Percentiles rank a stretch among this genome's conserved stretches.
Conservation (phyloP, 208 protist species). For the Ichthyophonus hoferi region DNA sequence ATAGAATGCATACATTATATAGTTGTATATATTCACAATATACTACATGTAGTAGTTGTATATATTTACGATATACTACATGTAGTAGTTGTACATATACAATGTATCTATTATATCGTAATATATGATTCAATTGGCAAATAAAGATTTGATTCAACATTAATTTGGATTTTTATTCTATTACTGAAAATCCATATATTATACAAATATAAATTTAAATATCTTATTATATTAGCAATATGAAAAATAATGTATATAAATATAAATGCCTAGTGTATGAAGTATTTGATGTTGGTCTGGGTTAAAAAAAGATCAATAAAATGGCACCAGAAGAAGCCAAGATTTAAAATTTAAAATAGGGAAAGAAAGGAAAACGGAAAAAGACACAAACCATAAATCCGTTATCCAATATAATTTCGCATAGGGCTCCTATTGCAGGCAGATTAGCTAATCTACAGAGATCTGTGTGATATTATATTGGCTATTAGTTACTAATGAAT, state of each 20-base stretch:
- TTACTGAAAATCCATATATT: too few species aligned
- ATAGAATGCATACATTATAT: too few species aligned
- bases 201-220: too few species aligned
- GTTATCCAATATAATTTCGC: slow-evolving; percentile 49
- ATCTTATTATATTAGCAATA: too few species aligned
- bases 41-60: not conserved
- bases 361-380: not conserved
- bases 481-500: not conserved
- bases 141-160: too few species aligned
- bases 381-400: slow-evolving; percentile 38
- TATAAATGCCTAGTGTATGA: not conserved
- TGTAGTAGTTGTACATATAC: too few species aligned
- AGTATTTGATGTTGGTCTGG: not conserved
- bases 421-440: slow-evolving; percentile 28
- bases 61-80: not conserved
- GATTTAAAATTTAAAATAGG: not conserved
- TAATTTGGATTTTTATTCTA: too few species aligned
- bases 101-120: too few species aligned
- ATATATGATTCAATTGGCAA: too few species aligned
- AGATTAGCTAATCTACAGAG: slow-evolving; percentile 41
- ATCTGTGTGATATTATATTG: slow-evolving; percentile 27
- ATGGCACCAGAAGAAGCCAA: not conserved
- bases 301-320: not conserved
- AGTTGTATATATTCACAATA: too few species aligned
- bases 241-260: not conserved